phyloP scores from a whole-genome alignment of 306 rosid species.

The Benincasa hispida region DNA sequence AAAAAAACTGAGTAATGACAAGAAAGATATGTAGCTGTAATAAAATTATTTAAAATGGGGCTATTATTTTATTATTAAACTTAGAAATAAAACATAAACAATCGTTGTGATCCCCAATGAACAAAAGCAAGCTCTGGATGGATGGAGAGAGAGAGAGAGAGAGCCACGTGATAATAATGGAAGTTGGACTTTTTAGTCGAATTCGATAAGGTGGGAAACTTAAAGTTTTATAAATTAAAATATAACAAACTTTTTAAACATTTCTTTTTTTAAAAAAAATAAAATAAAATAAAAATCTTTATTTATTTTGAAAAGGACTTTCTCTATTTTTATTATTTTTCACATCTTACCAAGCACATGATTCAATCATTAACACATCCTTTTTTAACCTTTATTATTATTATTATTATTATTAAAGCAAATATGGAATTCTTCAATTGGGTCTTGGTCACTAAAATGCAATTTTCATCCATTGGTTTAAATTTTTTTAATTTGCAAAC shows the following conservation, averaged over 20 bases:
- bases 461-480: not conserved
- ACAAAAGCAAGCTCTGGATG: not conserved
- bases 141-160: not conserved
- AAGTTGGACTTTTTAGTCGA: not conserved
- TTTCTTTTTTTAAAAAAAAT: no score
- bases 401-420: not conserved
- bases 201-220: slow-evolving; percentile 3
- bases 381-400: not conserved
- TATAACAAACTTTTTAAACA: not conserved
- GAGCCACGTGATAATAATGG: slow-evolving; percentile 6
- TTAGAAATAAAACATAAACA: not conserved
- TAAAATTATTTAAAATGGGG: not conserved
- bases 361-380: not conserved
- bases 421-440: not conserved
- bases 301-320: no score
- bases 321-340: not conserved
- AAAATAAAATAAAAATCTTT: no score
- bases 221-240: not conserved
- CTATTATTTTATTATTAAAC: not conserved
- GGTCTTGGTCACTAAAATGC: not conserved
- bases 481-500: not conserved
- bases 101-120: not conserved
- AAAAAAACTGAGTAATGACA: not conserved
- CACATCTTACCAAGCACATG: slow-evolving; percentile 2
- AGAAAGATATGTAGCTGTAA: not conserved